Percentiles rank a stretch among this genome's conserved stretches.
Conservation (phyloP, 768 basidiomycete genomes). For the Rhodocollybia butyracea region DNA sequence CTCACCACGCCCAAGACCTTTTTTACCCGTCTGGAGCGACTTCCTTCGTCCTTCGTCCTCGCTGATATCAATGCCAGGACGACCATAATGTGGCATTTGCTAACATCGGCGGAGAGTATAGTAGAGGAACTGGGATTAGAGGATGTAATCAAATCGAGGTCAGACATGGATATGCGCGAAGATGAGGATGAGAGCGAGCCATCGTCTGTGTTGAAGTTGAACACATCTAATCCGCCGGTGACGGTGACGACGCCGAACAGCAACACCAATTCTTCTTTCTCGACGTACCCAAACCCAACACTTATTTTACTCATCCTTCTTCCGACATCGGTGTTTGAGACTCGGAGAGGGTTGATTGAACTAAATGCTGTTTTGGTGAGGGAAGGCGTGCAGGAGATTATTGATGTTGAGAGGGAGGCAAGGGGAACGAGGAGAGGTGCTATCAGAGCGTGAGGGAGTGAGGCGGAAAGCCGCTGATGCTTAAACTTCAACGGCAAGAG, state of each 20-base stretch:
- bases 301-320: background rate
- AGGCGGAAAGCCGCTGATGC: too few relatives aligned
- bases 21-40: constrained; percentile 46
- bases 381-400: background rate
- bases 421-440: constrained; percentile 6
- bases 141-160: background rate
- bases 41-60: constrained; percentile 21
- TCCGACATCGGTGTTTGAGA: constrained; percentile 2
- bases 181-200: background rate
- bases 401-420: background rate
- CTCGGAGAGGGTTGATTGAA: constrained; percentile 2
- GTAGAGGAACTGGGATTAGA: background rate
- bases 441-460: too few relatives aligned
- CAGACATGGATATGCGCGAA: background rate
- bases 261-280: background rate
- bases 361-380: constrained; percentile 1
- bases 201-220: background rate
- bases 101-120: background rate
- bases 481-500: too few relatives aligned
- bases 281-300: background rate
- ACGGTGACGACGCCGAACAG: background rate
- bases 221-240: background rate
- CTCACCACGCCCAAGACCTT: constrained; percentile 25
- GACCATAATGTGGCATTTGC: constrained; percentile 4
- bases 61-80: constrained; percentile 6